Base-by-base conservation (phyloP, 2,329 filamentous ascomycete genomes). In the Ophiostoma tasmaniense region DNA sequence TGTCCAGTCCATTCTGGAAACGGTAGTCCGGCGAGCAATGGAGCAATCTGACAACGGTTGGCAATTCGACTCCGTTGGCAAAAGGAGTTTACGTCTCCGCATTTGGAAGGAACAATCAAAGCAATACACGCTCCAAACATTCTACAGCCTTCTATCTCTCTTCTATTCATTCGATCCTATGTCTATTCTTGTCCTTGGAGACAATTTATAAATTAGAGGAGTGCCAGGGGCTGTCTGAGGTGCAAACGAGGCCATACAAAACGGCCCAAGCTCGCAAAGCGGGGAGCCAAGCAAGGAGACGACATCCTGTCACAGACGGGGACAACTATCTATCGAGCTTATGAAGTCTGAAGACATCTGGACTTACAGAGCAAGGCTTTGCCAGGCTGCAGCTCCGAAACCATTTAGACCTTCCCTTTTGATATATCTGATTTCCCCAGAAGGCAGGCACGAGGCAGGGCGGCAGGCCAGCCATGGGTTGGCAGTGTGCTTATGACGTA, bases 401-500 rank as follows among this genome's bases (percentile, higher is more conserved):
- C n/a, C n/a, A n/a, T 28, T 59, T 25, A 30, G 61, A 64, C 61
- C 61, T 64, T 64, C 61, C 61, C 14, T 64, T 64, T 64, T 64
- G 20, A 64, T 25, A 39, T 39, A 0, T 39, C 13, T 39, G 10
- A n/a, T 22, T 37, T 64, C 33, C 61, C 33, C 20, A 62, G 61
- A 22, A n/a, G 61, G 61, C 61, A 64, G 33, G 61, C 59, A 64
- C 61, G 20, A 37, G 20, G 61, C 20, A 30, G 3, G 30, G 28
- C 59, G 17, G n/a, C 17, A 17, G 42, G 42, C 17, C 14, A 6
- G 42, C 42, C 42, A 22, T 33, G 28, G 30, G 17, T 35, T 62
- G 59, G 30, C 59, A 8, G 59, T 22, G 59, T 64, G 61, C 33
- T 64, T 62, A 64, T 64, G 61, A 64, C 61, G 61, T 64, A 64